Percentiles rank a stretch among this genome's conserved stretches.
Conservation (phyloP, 2,329 filamentous ascomycete genomes). For the Canariomyces notabilis region DNA sequence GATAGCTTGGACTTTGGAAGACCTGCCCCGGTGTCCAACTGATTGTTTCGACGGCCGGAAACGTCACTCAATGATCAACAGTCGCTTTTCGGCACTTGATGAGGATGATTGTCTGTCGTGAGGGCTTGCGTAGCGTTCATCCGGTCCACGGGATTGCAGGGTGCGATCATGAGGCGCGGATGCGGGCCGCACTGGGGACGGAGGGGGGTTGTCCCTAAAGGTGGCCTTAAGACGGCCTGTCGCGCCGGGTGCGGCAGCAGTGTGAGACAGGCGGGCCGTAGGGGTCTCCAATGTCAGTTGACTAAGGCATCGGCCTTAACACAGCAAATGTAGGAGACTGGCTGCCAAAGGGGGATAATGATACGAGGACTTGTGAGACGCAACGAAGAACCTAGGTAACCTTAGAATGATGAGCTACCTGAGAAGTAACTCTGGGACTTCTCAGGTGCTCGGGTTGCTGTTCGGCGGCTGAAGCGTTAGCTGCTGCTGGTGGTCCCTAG, state of each 20-base stretch:
- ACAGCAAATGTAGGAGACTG: constrained; percentile 8
- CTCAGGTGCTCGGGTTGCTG: background rate
- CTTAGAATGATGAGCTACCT: too few relatives aligned
- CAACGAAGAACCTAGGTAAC: background rate
- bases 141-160: constrained; percentile 2
- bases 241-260: constrained; percentile 11
- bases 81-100: constrained; percentile 1
- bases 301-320: too few relatives aligned
- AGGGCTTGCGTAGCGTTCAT: background rate
- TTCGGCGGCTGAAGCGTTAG: background rate
- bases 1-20: constrained; percentile 5
- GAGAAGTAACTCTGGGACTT: constrained; percentile 11
- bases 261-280: constrained; percentile 14
- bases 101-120: background rate
- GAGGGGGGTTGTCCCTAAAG: too few relatives aligned
- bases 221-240: constrained; percentile 7
- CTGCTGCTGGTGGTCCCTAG: constrained; percentile 4
- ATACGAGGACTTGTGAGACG: background rate
- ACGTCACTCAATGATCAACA: constrained; percentile 10
- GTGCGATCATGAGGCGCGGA: constrained; percentile 19
- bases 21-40: background rate
- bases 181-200: constrained; percentile 5
- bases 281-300: constrained; percentile 7
- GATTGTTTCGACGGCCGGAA: constrained; percentile 4
- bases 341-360: constrained; percentile 5